A percentile compares a stretch with the other conserved stretches of the same genome.
These are phyloP conservation scores for Sclerotinia minor DNA, from an alignment of 2,329 filamentous ascomycete genomes.

Conservation along the genomic window DNA sequence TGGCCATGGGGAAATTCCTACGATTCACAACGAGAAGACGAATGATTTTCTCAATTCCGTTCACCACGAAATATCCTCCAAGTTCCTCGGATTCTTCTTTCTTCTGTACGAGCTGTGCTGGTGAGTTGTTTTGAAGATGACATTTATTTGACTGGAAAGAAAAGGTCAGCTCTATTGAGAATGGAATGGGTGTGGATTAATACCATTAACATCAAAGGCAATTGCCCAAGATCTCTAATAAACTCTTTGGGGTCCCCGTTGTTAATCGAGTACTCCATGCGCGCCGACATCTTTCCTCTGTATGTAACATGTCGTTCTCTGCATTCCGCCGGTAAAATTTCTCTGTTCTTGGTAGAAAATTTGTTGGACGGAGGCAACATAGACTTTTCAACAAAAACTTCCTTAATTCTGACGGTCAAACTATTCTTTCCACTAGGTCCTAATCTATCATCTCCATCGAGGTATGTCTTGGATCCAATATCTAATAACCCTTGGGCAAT, in stretches of 20 bases:
- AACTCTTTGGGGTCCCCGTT: conserved; percentile 81
- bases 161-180: conserved; percentile 33
- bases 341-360: conserved; percentile 72
- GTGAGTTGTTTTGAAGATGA: conserved; percentile 83
- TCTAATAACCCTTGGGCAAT: conserved; percentile 78
- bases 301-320: conserved; percentile 92
- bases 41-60: conserved; percentile 95
- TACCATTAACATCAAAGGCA: conserved; percentile 93
- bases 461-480: conserved; percentile 84
- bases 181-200: conserved; percentile 19
- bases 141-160: conserved; percentile 74
- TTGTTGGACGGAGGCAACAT: conserved; percentile 81
- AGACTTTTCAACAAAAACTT: conserved; percentile 80
- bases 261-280: conserved; percentile 84
- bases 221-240: conserved; percentile 78
- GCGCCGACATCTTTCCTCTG: conserved; percentile 78
- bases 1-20: conserved; percentile 93
- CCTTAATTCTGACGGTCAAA: conserved; percentile 74
- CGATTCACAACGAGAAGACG: conserved; percentile 87
- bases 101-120: conserved; percentile 75
- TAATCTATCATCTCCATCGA: conserved; percentile 74
- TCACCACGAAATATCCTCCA: conserved; percentile 95
- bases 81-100: conserved; percentile 97
- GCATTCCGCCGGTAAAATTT: conserved; percentile 89
- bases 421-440: conserved; percentile 65